phyloP scores from a whole-genome alignment of 78 protist species.

The Dictyostelium discoideum region DNA sequence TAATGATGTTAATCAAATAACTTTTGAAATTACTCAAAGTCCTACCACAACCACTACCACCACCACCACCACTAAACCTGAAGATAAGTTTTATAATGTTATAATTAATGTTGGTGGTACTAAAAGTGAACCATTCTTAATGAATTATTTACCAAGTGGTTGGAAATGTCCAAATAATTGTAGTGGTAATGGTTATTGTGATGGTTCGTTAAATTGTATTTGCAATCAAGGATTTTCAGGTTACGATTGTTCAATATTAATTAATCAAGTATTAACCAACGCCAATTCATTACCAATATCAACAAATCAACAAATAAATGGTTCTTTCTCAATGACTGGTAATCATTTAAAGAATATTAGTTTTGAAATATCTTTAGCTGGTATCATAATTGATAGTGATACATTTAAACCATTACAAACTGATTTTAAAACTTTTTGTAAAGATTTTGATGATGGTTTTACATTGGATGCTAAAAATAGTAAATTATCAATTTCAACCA shows the following conservation, averaged over 20 bases:
- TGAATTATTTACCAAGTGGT: neutral
- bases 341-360: neutral
- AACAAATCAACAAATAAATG: neutral
- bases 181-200: neutral
- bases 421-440: too few relatives aligned
- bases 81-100: neutral
- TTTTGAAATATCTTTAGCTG: neutral
- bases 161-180: neutral
- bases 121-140: neutral
- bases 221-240: neutral
- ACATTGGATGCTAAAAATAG: neutral
- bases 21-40: neutral
- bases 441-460: neutral
- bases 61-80: neutral
- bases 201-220: slow-evolving; percentile 4
- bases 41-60: too few relatives aligned
- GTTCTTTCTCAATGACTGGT: neutral
- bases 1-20: neutral
- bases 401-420: too few relatives aligned
- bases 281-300: neutral
- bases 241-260: neutral
- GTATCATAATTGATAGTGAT: neutral
- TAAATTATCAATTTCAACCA: neutral
- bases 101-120: neutral
- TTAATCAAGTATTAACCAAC: neutral